Evolutionary conservation across 129 eudicot species (phyloP), one percentile per base, ranked within the genome.

Genomic region (Scalesia atractyloides): DNA sequence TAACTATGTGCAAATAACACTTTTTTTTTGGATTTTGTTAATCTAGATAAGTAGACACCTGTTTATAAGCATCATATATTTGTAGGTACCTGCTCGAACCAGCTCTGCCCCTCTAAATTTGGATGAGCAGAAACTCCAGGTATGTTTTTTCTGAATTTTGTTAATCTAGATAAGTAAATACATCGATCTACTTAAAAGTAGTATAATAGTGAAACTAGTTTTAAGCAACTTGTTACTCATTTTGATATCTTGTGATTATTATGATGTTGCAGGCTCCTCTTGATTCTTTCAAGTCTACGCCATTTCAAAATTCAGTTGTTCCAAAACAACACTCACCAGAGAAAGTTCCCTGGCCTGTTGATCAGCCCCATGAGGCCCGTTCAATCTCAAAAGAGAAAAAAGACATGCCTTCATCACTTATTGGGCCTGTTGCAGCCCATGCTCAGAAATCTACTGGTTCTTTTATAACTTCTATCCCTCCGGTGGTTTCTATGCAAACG

Each of bases 71-170:
- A 37, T 74, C 12, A 11, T 71, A 16, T 74, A 44, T 79, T 62
- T 79, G 74, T 65, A 91, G 96, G 64, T 91, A 62, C 97, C 97
- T 69, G 88, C 96, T 44, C 80, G 96, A 71, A 91, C 97, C 47
- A 91, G 72, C 85, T 91, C 97, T 63, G 96, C 96, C 22, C 97
- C 97, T 63, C 96, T 91, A 44, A 86, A 86, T 76, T 52, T 86
- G 81, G 96, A 84, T 81, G 96, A 91, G 81, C 96, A 86, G 82
- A 84, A 84, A 82, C 83, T 69, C 44, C 96, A 88, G 96, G 97
- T 91, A 26, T 77, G 84, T 77, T 20, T 56, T 20, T 26, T 30
- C 3, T 30, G 4, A 4, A 3, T 30, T 30, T 3, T 30, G 34
- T 30, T 30, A 30, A 30, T 30, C 34, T 30, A 30, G 34, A 13